These are phyloP conservation scores for Colletotrichum agaves DNA, from an alignment of 2,329 filamentous ascomycete species.

Conservation along the genomic window DNA sequence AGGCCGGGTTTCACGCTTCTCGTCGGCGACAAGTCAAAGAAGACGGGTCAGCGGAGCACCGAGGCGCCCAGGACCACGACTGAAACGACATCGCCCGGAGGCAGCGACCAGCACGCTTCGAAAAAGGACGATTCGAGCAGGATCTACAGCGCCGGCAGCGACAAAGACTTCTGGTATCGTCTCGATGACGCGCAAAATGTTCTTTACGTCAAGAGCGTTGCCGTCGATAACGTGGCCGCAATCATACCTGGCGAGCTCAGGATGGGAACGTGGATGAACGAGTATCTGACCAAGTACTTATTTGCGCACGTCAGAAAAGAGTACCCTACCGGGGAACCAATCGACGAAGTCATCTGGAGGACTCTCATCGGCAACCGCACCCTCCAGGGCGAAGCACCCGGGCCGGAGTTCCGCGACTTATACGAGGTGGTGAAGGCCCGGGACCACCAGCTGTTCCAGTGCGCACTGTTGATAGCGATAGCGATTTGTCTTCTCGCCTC, in stretches of 20 bases:
- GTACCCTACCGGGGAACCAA: not conserved
- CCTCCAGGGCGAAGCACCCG: not conserved
- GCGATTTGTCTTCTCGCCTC: not conserved
- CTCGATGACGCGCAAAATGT: not conserved
- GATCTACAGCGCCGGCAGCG: not conserved
- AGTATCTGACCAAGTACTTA: not conserved
- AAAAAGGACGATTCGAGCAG: not conserved
- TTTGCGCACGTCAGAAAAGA: not conserved
- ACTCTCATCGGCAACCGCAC: conserved; percentile 14
- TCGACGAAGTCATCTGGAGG: conserved; percentile 16
- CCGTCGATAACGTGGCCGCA: not conserved
- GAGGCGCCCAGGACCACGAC: not conserved
- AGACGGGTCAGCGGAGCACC: not conserved
- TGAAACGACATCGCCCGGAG: not conserved
- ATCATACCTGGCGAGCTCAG: not conserved
- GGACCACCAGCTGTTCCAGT: not conserved
- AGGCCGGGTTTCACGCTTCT: not conserved
- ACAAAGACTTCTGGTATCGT: not conserved
- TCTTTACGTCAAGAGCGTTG: not conserved
- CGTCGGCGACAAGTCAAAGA: not conserved
- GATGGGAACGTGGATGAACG: not conserved
- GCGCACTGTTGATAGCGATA: not conserved
- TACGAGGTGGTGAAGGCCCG: not conserved
- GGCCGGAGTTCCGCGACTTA: not conserved
- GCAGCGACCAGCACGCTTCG: not conserved